Percentiles rank a stretch among this genome's conserved stretches.
phyloP scores from a whole-genome alignment of 495 filamentous ascomycete species.

The Aspergillus heteromorphus region DNA sequence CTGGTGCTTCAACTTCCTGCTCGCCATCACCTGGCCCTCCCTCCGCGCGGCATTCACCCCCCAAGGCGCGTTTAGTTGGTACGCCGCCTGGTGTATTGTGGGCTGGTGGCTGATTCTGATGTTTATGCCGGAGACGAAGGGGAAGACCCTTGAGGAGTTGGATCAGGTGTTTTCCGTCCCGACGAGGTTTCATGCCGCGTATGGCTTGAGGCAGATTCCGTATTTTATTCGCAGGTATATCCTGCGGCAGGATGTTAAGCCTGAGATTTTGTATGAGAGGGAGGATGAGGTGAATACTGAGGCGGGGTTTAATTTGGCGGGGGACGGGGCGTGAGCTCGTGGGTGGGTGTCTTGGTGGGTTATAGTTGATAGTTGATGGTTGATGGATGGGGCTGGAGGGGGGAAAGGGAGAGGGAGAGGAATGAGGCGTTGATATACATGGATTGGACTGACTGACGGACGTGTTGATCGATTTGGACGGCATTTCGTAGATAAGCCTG shows the following conservation, averaged over 20 bases:
- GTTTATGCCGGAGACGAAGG: conserved; percentile 42
- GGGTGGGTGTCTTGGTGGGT: no score
- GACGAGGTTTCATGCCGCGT: conserved; percentile 40
- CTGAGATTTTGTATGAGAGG: conserved; percentile 37
- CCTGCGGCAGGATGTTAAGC: conserved; percentile 26
- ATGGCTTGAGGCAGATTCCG: conserved; percentile 43
- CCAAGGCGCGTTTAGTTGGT: conserved; percentile 59
- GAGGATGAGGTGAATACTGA: conserved; percentile 22
- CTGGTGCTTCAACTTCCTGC: conserved; percentile 56
- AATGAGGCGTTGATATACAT: no score
- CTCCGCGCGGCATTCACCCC: conserved; percentile 48
- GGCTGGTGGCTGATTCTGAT: conserved; percentile 33
- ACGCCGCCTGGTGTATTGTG: conserved; percentile 44
- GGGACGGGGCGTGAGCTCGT: not conserved
- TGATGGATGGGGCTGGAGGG: no score
- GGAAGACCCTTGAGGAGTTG: conserved; percentile 38
- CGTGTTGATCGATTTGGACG: no score
- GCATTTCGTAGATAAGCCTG: no score
- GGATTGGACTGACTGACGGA: no score
- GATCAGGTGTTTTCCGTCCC: conserved; percentile 50
- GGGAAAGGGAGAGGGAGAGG: no score
- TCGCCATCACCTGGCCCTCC: conserved; percentile 62
- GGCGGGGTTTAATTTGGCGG: conserved; percentile 22
- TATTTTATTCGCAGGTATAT: conserved; percentile 45
- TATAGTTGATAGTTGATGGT: no score